These are phyloP conservation scores for Pseudogymnoascus sp. DNA, from an alignment of 2,329 filamentous ascomycete genomes.

Conservation along the genomic window DNA sequence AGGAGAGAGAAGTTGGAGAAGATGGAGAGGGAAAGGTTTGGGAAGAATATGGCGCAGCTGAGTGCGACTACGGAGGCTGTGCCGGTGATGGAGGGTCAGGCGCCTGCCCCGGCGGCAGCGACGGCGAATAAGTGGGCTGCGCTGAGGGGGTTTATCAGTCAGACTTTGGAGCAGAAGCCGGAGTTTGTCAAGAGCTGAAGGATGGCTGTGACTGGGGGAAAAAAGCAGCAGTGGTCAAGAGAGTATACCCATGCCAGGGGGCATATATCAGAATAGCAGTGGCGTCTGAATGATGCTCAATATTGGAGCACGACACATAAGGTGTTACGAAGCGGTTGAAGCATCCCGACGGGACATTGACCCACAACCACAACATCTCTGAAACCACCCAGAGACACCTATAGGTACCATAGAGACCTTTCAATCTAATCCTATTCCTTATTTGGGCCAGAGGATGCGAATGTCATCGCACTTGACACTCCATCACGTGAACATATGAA, in stretches of 20 bases:
- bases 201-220: background rate
- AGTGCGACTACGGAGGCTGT: slow-evolving; percentile 27
- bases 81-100: slow-evolving; percentile 22
- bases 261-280: background rate
- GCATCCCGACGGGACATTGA: background rate
- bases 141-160: slow-evolving; percentile 72
- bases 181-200: slow-evolving; percentile 45
- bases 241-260: background rate
- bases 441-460: background rate
- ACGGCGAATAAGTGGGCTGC: slow-evolving; percentile 67
- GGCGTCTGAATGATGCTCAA: background rate
- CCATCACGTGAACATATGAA: background rate
- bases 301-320: background rate
- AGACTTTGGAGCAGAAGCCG: slow-evolving; percentile 82
- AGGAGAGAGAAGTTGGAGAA: slow-evolving; percentile 71
- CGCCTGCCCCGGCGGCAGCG: slow-evolving; percentile 15
- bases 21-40: slow-evolving; percentile 77
- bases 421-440: background rate
- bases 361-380: background rate
- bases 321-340: background rate
- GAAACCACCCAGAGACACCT: background rate
- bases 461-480: background rate
- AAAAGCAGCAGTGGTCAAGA: background rate
- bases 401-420: background rate
- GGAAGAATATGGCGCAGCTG: slow-evolving; percentile 72